Evolutionary conservation across 2,329 filamentous ascomycete species (phyloP).

Genomic region (Berkeleyomyces basicola): DNA sequence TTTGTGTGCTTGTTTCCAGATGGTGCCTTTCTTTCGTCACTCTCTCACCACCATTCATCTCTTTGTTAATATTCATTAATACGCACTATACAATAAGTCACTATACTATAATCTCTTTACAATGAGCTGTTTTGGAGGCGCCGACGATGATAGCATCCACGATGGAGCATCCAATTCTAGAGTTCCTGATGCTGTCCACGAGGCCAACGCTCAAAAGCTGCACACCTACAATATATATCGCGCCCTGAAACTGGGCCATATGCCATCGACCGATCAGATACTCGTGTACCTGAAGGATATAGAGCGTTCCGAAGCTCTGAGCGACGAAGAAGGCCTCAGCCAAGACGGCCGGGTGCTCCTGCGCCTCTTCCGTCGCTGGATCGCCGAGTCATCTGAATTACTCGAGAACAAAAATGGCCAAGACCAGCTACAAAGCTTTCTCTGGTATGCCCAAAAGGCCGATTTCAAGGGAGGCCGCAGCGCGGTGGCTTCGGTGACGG

Average conservation of each 20-base stretch:
- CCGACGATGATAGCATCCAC: slow-evolving; percentile 2
- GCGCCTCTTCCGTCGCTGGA: slow-evolving; percentile 54
- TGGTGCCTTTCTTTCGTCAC: too few species aligned
- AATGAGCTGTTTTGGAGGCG: slow-evolving; percentile 1
- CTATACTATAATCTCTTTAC: neutral
- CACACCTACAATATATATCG: slow-evolving; percentile 85
- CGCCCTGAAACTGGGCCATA: slow-evolving; percentile 66
- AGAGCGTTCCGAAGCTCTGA: slow-evolving; percentile 45
- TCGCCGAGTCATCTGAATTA: slow-evolving; percentile 67
- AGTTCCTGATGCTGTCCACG: slow-evolving; percentile 38
- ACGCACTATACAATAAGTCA: neutral
- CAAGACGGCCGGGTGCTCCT: slow-evolving; percentile 58
- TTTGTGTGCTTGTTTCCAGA: too few species aligned
- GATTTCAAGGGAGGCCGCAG: slow-evolving; percentile 50
- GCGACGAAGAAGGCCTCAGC: slow-evolving; percentile 38
- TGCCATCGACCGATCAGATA: slow-evolving; percentile 78
- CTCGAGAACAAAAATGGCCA: slow-evolving; percentile 64
- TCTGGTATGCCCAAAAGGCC: slow-evolving; percentile 72
- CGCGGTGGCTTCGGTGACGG: slow-evolving; percentile 43
- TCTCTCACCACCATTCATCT: too few species aligned
- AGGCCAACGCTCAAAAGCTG: slow-evolving; percentile 69
- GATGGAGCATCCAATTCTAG: neutral
- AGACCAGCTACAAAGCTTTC: slow-evolving; percentile 80
- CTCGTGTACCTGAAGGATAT: slow-evolving; percentile 67
- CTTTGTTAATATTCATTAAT: neutral